These are phyloP conservation scores for Teratosphaeria zuluensis DNA, from an alignment of 2,329 filamentous ascomycete species.

Conservation along the genomic window DNA sequence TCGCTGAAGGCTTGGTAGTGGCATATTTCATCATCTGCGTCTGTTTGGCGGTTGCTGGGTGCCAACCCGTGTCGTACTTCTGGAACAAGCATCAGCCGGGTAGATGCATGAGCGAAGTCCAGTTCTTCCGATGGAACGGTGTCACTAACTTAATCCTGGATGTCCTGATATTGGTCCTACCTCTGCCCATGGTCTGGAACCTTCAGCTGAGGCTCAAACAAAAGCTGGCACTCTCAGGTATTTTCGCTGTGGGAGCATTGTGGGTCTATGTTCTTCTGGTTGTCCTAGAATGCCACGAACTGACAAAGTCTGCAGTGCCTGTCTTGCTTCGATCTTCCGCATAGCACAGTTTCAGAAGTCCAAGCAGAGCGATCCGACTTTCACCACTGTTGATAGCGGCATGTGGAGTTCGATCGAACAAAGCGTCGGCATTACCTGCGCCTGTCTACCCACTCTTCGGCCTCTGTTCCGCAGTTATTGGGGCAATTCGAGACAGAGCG, in stretches of 20 bases:
- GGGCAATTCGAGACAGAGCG: neutral
- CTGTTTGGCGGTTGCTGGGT: constrained; percentile 28
- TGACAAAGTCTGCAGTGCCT: neutral
- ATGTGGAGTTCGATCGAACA: constrained; percentile 34
- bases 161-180: constrained; percentile 34
- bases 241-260: neutral
- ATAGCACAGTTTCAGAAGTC: neutral
- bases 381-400: constrained; percentile 7
- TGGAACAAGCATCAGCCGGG: constrained; percentile 27
- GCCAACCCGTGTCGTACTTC: constrained; percentile 31
- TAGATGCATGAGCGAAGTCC: constrained; percentile 29
- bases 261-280: neutral
- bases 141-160: constrained; percentile 38
- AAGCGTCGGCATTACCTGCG: constrained; percentile 36
- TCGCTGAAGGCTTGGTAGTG: constrained; percentile 32
- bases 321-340: neutral
- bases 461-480: constrained; percentile 23
- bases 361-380: neutral
- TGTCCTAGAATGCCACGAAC: neutral
- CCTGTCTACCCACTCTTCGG: constrained; percentile 35
- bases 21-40: constrained; percentile 18
- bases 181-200: constrained; percentile 32
- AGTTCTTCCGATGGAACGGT: constrained; percentile 34
- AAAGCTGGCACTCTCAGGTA: constrained; percentile 19
- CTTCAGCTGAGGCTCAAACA: constrained; percentile 35